These are phyloP conservation scores for Pseudogymnoascus sp. DNA, from an alignment of 2,329 filamentous ascomycete species.

Conservation along the genomic window DNA sequence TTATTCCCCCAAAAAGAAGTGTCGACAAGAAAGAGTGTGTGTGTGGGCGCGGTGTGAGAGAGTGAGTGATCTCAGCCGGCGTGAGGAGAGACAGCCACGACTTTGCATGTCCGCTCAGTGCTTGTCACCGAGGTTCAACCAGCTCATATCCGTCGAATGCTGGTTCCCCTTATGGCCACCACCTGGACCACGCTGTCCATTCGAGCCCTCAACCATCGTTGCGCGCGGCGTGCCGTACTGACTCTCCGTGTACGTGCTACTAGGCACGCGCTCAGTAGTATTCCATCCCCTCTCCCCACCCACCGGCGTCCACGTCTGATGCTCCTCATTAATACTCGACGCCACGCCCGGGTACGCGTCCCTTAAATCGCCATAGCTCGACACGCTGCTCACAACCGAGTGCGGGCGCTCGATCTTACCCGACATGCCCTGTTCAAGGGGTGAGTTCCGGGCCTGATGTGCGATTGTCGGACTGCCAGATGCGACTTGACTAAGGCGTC, in stretches of 20 bases:
- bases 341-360: conserved; percentile 57
- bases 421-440: conserved; percentile 49
- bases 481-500: conserved; percentile 58
- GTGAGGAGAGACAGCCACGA: background rate
- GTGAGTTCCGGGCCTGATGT: conserved; percentile 46
- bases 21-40: background rate
- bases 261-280: conserved; percentile 46
- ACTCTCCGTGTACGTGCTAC: conserved; percentile 44
- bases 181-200: conserved; percentile 26
- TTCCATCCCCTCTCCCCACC: conserved; percentile 24
- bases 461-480: conserved; percentile 64
- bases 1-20: background rate
- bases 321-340: conserved; percentile 46
- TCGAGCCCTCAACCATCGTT: conserved; percentile 19
- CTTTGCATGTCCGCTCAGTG: background rate
- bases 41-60: background rate
- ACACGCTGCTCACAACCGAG: conserved; percentile 32
- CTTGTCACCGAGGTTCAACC: conserved; percentile 61
- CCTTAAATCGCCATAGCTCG: conserved; percentile 25
- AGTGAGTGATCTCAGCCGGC: background rate
- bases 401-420: conserved; percentile 53
- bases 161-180: conserved; percentile 42
- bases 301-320: conserved; percentile 33
- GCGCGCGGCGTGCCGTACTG: conserved; percentile 36
- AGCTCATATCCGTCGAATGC: conserved; percentile 58